Conservation (phyloP, 371 early-diverging fungal genomes). For the Mortierella polycephala region DNA sequence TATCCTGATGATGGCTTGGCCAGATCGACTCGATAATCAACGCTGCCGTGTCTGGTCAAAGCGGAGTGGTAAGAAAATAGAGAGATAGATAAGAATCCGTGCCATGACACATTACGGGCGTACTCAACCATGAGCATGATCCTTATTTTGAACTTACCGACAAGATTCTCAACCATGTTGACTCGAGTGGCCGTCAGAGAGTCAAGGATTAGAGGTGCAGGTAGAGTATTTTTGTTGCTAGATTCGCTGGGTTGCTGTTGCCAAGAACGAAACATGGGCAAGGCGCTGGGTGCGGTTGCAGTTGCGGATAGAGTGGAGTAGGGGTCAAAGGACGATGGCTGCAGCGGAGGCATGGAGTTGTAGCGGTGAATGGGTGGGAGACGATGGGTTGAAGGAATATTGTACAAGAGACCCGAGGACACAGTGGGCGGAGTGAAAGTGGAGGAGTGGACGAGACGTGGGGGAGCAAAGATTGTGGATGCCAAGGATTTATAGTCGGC, state of each 20-base stretch:
- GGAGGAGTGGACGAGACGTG: slow-evolving; percentile 4
- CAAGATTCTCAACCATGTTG: slow-evolving; percentile 45
- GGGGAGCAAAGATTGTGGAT: slow-evolving; percentile 15
- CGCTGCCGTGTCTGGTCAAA: slow-evolving; percentile 61
- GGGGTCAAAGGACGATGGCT: slow-evolving; percentile 30
- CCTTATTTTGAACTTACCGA: slow-evolving; percentile 24
- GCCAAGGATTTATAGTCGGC: slow-evolving; percentile 13
- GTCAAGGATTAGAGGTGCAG: slow-evolving; percentile 34
- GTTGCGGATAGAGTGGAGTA: slow-evolving; percentile 35
- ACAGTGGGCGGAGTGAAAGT: slow-evolving; percentile 1
- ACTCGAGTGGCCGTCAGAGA: slow-evolving; percentile 34
- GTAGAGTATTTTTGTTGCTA: slow-evolving; percentile 9
- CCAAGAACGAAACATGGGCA: slow-evolving; percentile 35
- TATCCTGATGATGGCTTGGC: slow-evolving; percentile 51
- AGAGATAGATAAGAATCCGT: background rate
- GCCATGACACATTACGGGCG: too few species aligned
- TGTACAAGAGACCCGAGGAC: slow-evolving; percentile 1
- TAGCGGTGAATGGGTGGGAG: too few species aligned
- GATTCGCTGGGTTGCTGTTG: slow-evolving; percentile 12
- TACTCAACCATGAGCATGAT: too few species aligned
- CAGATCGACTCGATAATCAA: slow-evolving; percentile 72
- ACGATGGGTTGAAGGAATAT: background rate
- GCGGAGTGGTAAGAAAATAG: background rate
- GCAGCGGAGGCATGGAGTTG: slow-evolving; percentile 21
- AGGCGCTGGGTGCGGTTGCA: slow-evolving; percentile 15